Percentiles rank a stretch among this genome's conserved stretches.
Evolutionary conservation across 2,329 filamentous ascomycete species (phyloP).

Genomic region (Pseudopyricularia javanii): DNA sequence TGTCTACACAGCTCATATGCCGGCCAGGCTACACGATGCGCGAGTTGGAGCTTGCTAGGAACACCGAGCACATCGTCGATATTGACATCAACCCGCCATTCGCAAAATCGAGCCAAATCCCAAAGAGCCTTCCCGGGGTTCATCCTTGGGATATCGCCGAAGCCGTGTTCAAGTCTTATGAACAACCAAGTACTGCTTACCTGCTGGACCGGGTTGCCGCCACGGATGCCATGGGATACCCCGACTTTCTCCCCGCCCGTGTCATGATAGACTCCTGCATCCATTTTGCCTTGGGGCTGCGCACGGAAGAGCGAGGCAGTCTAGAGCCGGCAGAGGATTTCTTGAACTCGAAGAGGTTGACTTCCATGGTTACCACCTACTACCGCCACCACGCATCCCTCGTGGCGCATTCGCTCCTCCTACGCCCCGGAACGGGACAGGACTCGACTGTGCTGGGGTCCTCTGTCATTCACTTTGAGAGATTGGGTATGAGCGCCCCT

Average conservation of each 20-base stretch:
- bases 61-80: slow-evolving; percentile 9
- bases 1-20: slow-evolving; percentile 16
- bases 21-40: slow-evolving; percentile 13
- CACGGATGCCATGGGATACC: not conserved
- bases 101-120: not conserved
- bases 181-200: not conserved
- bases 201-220: not conserved
- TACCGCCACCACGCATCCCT: slow-evolving; percentile 21
- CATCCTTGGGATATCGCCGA: slow-evolving; percentile 13
- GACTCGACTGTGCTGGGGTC: slow-evolving; percentile 4
- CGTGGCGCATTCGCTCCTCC: slow-evolving; percentile 16
- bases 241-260: not conserved
- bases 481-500: slow-evolving; percentile 15
- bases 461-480: slow-evolving; percentile 14
- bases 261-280: slow-evolving; percentile 19
- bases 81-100: slow-evolving; percentile 3
- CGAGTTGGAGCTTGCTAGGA: slow-evolving; percentile 11
- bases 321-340: slow-evolving; percentile 12
- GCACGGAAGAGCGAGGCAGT: slow-evolving; percentile 8
- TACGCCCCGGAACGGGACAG: slow-evolving; percentile 5
- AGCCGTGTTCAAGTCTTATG: slow-evolving; percentile 12
- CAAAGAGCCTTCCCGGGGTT: slow-evolving; percentile 9
- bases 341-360: slow-evolving; percentile 12
- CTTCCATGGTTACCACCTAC: slow-evolving; percentile 15
- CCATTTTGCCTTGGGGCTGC: slow-evolving; percentile 18